Evolutionary conservation across 1,284 basidiomycete species (phyloP), one percentile per base, ranked within the genome.

Genomic region (Ceratobasidium sp.): DNA sequence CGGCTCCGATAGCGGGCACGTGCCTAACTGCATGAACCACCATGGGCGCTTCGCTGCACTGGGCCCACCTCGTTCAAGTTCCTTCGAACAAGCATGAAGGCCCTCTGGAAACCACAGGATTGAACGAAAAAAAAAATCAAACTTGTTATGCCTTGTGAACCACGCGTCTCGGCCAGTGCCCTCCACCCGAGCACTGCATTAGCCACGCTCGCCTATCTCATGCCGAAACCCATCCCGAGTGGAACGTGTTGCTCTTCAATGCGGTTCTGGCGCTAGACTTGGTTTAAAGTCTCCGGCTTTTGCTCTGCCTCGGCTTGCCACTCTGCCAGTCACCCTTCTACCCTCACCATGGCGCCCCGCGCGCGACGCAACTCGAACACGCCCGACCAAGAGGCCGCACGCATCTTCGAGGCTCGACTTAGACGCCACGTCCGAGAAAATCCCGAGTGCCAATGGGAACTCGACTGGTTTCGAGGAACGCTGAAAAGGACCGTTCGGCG

Each of bases 361-460:
- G 38, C 8, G 38, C 38, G 38, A 38, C 38, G 38, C 38, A 38
- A 67, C 48, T 27, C 23, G 3, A 67, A 67, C 44, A 50, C 16
- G 41, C 65, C 48, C 48, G 65, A 67, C 65, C 65, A 67, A 14
- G 44, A 33, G 65, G 65, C 65, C 46, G 65, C 65, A 16, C 65
- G 65, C 7, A 23, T 33, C 12, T 67, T 67, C 44, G 65, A 67
- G 48, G 46, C 44, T 0, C 4, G 41, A 16, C 46, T 67, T 8
- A 67, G 50, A 46, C 46, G 6, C 30, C 65, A 67, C 23, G 65
- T 52, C 23, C 46, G 27, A 5, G 23, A 23, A 18, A 38, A 66
- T 30, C 64, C 64, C 44, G 64, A n/a, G 23, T 67, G 65, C 65
- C 65, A 67, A 27, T 67, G 65, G 65, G 65, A 67, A 27, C 65